Percentiles rank a stretch among this genome's conserved stretches.
These are phyloP conservation scores for Aspergillus sojae DNA, from an alignment of 2,329 filamentous ascomycete genomes.

Conservation along the genomic window DNA sequence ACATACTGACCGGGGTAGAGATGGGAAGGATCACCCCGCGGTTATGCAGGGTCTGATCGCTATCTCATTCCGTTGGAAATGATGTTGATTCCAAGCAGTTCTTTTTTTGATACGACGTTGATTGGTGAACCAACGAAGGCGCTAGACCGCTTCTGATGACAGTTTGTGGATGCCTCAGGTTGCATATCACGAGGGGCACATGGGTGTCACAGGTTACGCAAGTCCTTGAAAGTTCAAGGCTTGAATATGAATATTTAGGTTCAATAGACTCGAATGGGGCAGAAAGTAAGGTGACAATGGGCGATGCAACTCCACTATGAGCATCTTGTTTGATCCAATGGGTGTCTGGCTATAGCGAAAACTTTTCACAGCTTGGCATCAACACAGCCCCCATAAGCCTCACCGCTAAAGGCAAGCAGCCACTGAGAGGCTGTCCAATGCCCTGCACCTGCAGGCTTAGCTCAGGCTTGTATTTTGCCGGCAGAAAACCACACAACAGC, in stretches of 20 bases:
- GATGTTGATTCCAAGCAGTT: neutral
- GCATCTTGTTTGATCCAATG: neutral
- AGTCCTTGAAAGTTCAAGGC: neutral
- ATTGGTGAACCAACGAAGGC: neutral
- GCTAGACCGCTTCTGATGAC: neutral
- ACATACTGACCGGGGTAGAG: neutral
- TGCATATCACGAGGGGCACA: neutral
- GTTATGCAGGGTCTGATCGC: neutral
- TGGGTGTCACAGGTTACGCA: neutral
- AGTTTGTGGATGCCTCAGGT: neutral
- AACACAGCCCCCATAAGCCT: neutral
- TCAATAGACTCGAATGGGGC: neutral
- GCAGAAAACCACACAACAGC: neutral
- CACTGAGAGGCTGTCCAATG: neutral
- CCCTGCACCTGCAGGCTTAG: neutral
- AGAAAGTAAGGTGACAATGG: neutral
- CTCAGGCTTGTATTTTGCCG: neutral
- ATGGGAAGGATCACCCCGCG: neutral
- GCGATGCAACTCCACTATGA: neutral
- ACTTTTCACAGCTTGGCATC: neutral
- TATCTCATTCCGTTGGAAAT: neutral
- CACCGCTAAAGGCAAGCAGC: neutral
- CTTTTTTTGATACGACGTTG: neutral
- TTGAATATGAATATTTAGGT: neutral
- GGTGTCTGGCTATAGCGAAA: neutral